Percentiles rank a stretch among this genome's conserved stretches.
These are phyloP conservation scores for Bombardia bombarda DNA, from an alignment of 495 filamentous ascomycete genomes.

Conservation along the genomic window DNA sequence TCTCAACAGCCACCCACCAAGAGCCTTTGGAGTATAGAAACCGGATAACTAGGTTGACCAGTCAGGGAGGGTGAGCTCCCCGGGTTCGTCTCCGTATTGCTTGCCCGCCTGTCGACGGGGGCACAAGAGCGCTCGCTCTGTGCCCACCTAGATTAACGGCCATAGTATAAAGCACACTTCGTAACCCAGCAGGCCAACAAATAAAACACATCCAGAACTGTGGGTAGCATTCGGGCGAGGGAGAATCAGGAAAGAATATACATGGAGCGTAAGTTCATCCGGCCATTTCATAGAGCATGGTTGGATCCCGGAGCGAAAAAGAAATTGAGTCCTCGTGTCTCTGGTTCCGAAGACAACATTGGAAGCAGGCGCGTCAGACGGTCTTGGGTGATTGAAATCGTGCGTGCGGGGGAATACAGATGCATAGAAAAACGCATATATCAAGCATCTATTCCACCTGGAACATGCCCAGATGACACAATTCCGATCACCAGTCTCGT, in stretches of 20 bases:
- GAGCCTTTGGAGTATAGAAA: too few relatives aligned
- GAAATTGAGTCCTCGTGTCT: too few relatives aligned
- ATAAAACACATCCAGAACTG: neutral
- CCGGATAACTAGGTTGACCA: too few relatives aligned
- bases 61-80: too few relatives aligned
- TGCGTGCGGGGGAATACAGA: neutral
- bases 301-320: neutral
- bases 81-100: too few relatives aligned
- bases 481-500: too few relatives aligned
- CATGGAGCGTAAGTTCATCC: constrained; percentile 9
- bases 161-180: too few relatives aligned
- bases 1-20: too few relatives aligned
- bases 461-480: neutral
- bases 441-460: neutral
- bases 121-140: too few relatives aligned
- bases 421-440: neutral
- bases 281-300: constrained; percentile 5
- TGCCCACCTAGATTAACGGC: too few relatives aligned
- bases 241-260: constrained; percentile 1
- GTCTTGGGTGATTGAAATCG: neutral
- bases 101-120: too few relatives aligned
- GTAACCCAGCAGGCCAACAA: neutral
- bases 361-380: neutral
- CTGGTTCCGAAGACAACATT: too few relatives aligned
- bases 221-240: neutral